Conservation (phyloP, 176 grass and related monocot species). For the Dendrocalamus sinicus region DNA sequence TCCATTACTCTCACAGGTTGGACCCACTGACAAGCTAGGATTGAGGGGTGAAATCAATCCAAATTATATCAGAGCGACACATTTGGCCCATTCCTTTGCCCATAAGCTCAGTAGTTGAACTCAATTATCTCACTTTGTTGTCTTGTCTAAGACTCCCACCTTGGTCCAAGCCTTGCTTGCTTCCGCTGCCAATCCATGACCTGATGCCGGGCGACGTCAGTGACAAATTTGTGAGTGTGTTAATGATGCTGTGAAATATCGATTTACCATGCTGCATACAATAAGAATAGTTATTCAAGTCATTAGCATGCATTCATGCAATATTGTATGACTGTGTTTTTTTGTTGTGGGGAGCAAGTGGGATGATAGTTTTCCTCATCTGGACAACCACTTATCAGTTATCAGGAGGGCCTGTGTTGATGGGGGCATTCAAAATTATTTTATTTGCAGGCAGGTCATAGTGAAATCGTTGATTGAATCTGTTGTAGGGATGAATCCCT, state of each 20-base stretch:
- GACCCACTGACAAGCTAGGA: background rate
- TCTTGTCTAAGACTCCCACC: background rate
- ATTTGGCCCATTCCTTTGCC: slow-evolving; percentile 16
- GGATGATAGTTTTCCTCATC: background rate
- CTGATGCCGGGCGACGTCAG: background rate
- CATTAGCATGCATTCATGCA: slow-evolving; percentile 5
- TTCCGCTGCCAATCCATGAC: background rate
- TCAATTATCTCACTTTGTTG: background rate
- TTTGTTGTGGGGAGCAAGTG: background rate
- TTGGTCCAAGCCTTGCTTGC: background rate
- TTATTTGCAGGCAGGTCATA: background rate
- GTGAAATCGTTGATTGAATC: background rate
- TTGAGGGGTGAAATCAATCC: background rate
- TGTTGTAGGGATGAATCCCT: background rate
- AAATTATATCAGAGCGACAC: background rate
- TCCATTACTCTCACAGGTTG: background rate
- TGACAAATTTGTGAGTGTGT: slow-evolving; percentile 14
- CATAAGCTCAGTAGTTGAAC: slow-evolving; percentile 10
- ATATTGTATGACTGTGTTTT: background rate
- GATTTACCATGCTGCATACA: background rate
- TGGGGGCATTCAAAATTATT: background rate
- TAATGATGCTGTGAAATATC: background rate
- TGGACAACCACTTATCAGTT: background rate
- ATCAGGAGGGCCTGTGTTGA: background rate
- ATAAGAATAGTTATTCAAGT: slow-evolving; percentile 13